Evolutionary conservation across 2,329 filamentous ascomycete genomes (phyloP).

Genomic region (Phialemonium atrogriseum): DNA sequence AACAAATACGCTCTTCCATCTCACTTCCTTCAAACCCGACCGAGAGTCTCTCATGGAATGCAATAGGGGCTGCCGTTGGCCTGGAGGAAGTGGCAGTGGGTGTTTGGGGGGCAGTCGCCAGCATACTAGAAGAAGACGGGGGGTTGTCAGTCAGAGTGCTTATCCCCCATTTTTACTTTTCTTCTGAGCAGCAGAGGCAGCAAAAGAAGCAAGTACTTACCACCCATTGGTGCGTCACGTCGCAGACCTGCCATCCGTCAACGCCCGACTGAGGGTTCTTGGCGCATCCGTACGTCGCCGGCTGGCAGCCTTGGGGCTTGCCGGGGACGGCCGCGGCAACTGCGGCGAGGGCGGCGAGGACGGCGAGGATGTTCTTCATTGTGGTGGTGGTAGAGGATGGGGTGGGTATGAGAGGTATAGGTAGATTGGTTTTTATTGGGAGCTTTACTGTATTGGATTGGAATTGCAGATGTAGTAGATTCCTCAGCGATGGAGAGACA

Average conservation of each 20-base stretch:
- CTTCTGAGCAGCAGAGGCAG: neutral
- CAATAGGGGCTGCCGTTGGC: conserved; percentile 16
- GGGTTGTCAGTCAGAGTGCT: neutral
- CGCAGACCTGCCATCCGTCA: conserved; percentile 15
- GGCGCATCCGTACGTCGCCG: conserved; percentile 12
- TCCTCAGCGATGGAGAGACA: too few species aligned
- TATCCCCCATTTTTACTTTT: neutral
- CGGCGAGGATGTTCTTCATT: conserved; percentile 13
- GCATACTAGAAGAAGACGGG: too few species aligned
- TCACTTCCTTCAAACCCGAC: too few species aligned
- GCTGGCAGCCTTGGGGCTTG: conserved; percentile 9
- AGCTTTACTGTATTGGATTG: neutral
- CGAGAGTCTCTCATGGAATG: too few species aligned
- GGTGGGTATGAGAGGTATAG: neutral
- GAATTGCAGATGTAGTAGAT: neutral
- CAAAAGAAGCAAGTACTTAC: conserved; percentile 8
- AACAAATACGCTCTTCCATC: too few species aligned
- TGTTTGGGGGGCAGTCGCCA: conserved; percentile 10
- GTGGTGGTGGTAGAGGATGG: conserved; percentile 6
- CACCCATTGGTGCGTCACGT: conserved; percentile 9
- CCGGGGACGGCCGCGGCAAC: conserved; percentile 8
- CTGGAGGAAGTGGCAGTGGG: conserved; percentile 11
- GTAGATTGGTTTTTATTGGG: neutral
- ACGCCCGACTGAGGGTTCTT: conserved; percentile 6
- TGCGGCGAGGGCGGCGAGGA: conserved; percentile 10